Conservation (phyloP, 176 grass and related monocot genomes). For the Oryza brachyantha region DNA sequence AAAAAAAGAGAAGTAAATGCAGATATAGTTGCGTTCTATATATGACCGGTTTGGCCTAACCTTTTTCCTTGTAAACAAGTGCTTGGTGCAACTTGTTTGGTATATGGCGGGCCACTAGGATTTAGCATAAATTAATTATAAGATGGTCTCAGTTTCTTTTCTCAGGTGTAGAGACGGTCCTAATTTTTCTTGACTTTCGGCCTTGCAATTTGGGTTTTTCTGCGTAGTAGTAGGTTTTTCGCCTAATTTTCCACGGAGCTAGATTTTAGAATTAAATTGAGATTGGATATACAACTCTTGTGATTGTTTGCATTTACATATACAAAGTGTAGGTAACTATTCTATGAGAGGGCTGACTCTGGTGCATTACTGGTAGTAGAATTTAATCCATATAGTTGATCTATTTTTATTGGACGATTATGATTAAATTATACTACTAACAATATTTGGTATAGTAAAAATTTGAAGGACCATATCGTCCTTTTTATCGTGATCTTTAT, state of each 20-base stretch:
- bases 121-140: background rate
- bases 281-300: background rate
- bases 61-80: background rate
- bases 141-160: background rate
- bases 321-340: no score
- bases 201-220: background rate
- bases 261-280: background rate
- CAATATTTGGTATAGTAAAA: no score
- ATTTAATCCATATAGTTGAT: no score
- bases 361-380: no score
- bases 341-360: no score
- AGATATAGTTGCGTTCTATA: background rate
- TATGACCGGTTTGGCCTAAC: background rate
- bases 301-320: no score
- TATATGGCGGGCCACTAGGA: background rate
- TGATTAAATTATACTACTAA: no score
- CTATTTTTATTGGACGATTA: no score
- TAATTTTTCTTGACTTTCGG: background rate
- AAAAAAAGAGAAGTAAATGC: background rate
- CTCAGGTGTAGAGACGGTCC: background rate
- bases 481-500: no score
- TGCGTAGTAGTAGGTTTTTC: background rate
- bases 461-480: no score
- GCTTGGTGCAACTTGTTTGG: background rate
- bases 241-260: background rate